Evolutionary conservation across 148 eudicot genomes (phyloP).

Genomic region (Spergularia marina): DNA sequence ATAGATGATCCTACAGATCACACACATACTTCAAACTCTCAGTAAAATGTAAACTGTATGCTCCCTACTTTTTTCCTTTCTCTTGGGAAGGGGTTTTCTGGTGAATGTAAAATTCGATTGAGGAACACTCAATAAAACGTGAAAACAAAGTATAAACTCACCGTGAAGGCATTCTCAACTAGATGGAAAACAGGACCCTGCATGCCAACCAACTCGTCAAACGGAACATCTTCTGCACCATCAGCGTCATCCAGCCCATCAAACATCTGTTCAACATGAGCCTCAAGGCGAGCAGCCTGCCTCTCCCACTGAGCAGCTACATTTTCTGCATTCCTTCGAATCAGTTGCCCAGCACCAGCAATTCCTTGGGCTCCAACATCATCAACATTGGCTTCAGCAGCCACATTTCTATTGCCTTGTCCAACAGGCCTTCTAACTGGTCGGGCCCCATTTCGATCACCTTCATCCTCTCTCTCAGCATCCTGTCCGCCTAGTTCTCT

Average conservation of each 20-base stretch:
- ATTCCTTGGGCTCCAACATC: slow-evolving; percentile 85
- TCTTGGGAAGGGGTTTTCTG: neutral
- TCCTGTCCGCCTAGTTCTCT: slow-evolving; percentile 89
- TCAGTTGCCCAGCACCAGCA: slow-evolving; percentile 86
- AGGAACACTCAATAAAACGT: neutral
- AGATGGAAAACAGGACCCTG: slow-evolving; percentile 98
- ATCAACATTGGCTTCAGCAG: slow-evolving; percentile 72
- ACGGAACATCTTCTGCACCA: slow-evolving; percentile 98
- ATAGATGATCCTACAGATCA: too few relatives aligned
- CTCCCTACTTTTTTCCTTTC: too few relatives aligned
- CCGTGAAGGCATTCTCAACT: slow-evolving; percentile 96
- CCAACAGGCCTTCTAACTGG: slow-evolving; percentile 74
- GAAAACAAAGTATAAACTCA: slow-evolving; percentile 29
- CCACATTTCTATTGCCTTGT: slow-evolving; percentile 65
- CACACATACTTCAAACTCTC: too few relatives aligned
- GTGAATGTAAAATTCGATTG: neutral
- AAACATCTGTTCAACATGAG: slow-evolving; percentile 98
- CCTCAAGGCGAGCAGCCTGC: slow-evolving; percentile 99
- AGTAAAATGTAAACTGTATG: too few relatives aligned
- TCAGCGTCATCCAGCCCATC: slow-evolving; percentile 98
- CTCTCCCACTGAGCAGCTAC: slow-evolving; percentile 98
- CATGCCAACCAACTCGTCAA: slow-evolving; percentile 98
- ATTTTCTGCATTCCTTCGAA: slow-evolving; percentile 87
- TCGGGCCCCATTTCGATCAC: slow-evolving; percentile 85
- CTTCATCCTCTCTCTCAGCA: slow-evolving; percentile 90